These are phyloP conservation scores for Magnusiomyces sp. DNA, from an alignment of 1,139 yeast species.

Conservation along the genomic window DNA sequence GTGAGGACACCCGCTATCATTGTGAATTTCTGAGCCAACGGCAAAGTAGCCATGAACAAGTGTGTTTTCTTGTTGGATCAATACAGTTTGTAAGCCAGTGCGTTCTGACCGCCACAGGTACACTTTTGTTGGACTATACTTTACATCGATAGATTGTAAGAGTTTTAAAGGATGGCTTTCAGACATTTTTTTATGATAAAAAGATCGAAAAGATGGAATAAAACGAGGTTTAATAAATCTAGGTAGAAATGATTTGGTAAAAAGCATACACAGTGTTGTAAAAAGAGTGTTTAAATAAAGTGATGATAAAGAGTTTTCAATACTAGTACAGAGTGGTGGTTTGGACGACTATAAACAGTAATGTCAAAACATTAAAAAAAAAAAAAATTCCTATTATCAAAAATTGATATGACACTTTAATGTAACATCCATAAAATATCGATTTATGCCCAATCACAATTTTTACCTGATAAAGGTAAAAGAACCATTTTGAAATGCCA, in stretches of 20 bases:
- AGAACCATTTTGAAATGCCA: neutral
- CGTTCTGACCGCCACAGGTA: conserved; percentile 65
- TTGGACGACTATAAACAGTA: neutral
- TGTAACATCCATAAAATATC: neutral
- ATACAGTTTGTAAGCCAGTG: conserved; percentile 75
- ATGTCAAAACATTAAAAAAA: neutral
- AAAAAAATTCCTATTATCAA: neutral
- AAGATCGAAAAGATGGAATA: no score
- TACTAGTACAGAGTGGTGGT: neutral
- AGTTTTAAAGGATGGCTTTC: conserved; percentile 13
- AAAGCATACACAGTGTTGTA: neutral
- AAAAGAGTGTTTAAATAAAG: neutral
- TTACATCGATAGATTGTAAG: conserved; percentile 9
- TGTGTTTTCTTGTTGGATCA: conserved; percentile 77
- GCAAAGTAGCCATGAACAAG: conserved; percentile 89
- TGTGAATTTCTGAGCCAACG: conserved; percentile 82
- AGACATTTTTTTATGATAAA: no score
- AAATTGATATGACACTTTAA: neutral
- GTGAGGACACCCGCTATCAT: conserved; percentile 92
- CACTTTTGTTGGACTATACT: conserved; percentile 29
- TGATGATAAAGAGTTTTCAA: neutral
- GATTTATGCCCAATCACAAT: no score
- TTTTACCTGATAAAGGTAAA: no score
- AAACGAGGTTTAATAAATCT: no score
- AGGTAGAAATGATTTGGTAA: neutral